Base-by-base conservation (phyloP, 2,329 filamentous ascomycete species). In the Coniochaeta sp. region DNA sequence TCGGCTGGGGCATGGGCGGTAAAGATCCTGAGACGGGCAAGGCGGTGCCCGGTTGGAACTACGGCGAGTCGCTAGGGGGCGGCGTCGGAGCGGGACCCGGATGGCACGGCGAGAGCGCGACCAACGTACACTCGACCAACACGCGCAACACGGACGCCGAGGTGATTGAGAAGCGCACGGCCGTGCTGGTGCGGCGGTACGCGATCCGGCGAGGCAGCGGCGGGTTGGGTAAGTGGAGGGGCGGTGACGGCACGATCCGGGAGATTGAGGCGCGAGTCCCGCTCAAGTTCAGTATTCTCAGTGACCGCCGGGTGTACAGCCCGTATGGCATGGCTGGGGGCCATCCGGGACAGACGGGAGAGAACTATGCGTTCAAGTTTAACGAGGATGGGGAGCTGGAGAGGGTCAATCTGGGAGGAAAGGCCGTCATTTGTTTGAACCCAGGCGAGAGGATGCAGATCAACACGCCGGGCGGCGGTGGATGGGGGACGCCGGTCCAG, bases 311-410 rank as follows among this genome's bases (percentile, higher is more conserved):
- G 22, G 86, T 90, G 0, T 87, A 88, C 65, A 81, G 83, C 62
- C 89, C 89, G 0, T 91, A 91, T 62, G 89, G 89, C 1, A 77
- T 92, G 64, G 82, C 82, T 38, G 89, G 89, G 1, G 89, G 89
- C 1, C 84, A 83, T 44, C 83, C 89, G 59, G 89, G 85, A 0
- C 74, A 79, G 61, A 81, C 84, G n/a, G 89, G 89, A 0, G 73
- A 87, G 59, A 91, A 92, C 63, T 77, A 88, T 38, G 34, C 34
- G 6, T 38, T 38, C 12, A 38, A 38, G 34, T 14, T 6, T 34
- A 34, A 38, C 34, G 34, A 6, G 34, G 34, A 38, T 7, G 34
- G 34, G 34, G 34, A 14, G 34, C 12, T 38, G 34, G 34, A 38
- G 34, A 38, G 12, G 34, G 16, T 38, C 34, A 38, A 38, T 12